Percentiles rank a stretch among this genome's conserved stretches.
Conservation (phyloP, 768 basidiomycete species). For the Chalciporus chontae region DNA sequence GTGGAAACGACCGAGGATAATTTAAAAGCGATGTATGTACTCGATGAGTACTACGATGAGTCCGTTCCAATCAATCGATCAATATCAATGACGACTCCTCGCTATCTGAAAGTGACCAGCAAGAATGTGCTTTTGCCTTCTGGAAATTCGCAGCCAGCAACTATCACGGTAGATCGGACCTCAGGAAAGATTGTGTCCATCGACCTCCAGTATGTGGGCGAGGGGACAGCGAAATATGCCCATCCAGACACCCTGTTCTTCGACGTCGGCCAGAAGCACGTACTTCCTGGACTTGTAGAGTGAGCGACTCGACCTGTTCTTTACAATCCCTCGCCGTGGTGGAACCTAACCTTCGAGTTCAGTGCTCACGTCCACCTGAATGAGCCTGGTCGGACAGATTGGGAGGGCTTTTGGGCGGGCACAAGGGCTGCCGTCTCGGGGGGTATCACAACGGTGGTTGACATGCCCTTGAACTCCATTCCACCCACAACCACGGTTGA, state of each 20-base stretch:
- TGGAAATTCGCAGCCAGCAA: conserved; percentile 54
- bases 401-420: conserved; percentile 95
- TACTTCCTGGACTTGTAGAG: conserved; percentile 85
- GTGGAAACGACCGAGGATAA: too few species aligned
- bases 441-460: conserved; percentile 92
- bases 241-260: conserved; percentile 38
- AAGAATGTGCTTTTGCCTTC: conserved; percentile 55
- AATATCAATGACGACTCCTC: conserved; percentile 9
- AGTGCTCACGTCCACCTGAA: conserved; percentile 93
- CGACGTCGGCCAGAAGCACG: conserved; percentile 52
- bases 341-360: not conserved
- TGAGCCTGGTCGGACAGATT: conserved; percentile 88
- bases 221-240: conserved; percentile 21
- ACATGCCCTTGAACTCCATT: conserved; percentile 98
- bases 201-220: conserved; percentile 29
- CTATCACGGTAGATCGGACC: conserved; percentile 52
- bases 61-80: not conserved
- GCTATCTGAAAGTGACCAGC: conserved; percentile 45
- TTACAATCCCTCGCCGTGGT: not conserved
- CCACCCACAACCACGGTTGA: conserved; percentile 88
- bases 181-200: conserved; percentile 63
- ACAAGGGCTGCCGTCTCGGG: conserved; percentile 88
- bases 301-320: conserved; percentile 23
- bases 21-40: too few species aligned
- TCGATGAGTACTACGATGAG: too few species aligned